A percentile compares a stretch with the other conserved stretches of the same genome.
These are phyloP conservation scores for Rubus idaeus DNA, from an alignment of 306 rosid species.

Conservation along the genomic window DNA sequence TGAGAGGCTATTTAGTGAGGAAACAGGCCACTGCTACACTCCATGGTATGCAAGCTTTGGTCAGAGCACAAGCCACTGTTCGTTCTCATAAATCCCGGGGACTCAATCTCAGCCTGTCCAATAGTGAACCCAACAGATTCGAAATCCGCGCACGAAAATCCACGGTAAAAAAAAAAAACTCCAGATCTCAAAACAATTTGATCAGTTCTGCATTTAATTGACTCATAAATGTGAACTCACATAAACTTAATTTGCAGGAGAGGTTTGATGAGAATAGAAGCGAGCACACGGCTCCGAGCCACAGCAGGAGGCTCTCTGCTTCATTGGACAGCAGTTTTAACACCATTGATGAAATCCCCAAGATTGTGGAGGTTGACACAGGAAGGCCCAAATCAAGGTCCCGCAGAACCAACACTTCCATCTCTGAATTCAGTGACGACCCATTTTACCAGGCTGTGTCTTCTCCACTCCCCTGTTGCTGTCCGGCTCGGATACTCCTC, in stretches of 20 bases:
- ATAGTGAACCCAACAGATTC: conserved; percentile 38
- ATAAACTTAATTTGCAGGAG: conserved; percentile 47
- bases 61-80: conserved; percentile 82
- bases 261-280: conserved; percentile 64
- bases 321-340: conserved; percentile 46
- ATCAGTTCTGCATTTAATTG: conserved; percentile 11
- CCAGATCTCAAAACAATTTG: conserved; percentile 7
- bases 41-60: conserved; percentile 78
- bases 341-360: conserved; percentile 62
- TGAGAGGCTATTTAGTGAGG: conserved; percentile 84
- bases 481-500: conserved; percentile 44
- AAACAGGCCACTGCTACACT: conserved; percentile 81
- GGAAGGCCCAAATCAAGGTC: conserved; percentile 76
- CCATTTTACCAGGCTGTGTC: conserved; percentile 42
- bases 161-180: conserved; percentile 41
- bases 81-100: conserved; percentile 58
- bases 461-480: conserved; percentile 47
- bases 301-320: conserved; percentile 64
- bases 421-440: conserved; percentile 63
- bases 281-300: conserved; percentile 51
- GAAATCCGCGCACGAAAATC: conserved; percentile 66
- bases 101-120: conserved; percentile 31
- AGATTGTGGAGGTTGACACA: conserved; percentile 83
- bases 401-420: conserved; percentile 64
- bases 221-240: background rate